phyloP scores from a whole-genome alignment of 2,329 filamentous ascomycete genomes.

The Orbilia quercus region DNA sequence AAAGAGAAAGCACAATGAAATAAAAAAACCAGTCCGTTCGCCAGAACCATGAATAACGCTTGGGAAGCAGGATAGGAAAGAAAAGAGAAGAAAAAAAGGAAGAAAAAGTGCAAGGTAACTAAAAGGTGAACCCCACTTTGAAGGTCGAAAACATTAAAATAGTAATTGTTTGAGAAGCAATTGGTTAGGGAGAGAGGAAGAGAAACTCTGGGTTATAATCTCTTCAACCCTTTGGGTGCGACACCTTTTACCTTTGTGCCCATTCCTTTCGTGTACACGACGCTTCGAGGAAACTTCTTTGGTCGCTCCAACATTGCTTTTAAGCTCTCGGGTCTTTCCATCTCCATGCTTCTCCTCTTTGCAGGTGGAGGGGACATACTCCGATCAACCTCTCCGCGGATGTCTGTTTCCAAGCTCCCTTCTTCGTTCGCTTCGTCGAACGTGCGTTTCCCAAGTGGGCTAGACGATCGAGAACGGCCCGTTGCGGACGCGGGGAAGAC shows the following conservation, averaged over 20 bases:
- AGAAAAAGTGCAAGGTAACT: constrained; percentile 11
- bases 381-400: constrained; percentile 45
- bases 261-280: constrained; percentile 49
- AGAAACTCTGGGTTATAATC: constrained; percentile 22
- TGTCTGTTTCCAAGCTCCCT: constrained; percentile 50
- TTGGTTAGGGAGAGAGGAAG: background rate
- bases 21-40: constrained; percentile 32
- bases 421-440: constrained; percentile 55
- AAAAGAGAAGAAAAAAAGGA: constrained; percentile 11
- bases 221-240: constrained; percentile 46
- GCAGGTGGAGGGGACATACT: constrained; percentile 50
- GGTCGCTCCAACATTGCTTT: constrained; percentile 16
- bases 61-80: constrained; percentile 21
- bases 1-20: constrained; percentile 6
- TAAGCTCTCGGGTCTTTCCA: constrained; percentile 40
- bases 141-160: constrained; percentile 24
- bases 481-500: constrained; percentile 10
- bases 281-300: constrained; percentile 44
- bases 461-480: constrained; percentile 51
- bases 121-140: background rate
- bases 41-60: constrained; percentile 23
- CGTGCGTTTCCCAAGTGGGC: constrained; percentile 54
- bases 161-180: background rate
- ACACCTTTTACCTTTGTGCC: constrained; percentile 22
- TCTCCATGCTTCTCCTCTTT: constrained; percentile 40